Percentiles rank a stretch among this genome's conserved stretches.
Conservation (phyloP, 1,139 yeast genomes). For the Geotrichum siamense region DNA sequence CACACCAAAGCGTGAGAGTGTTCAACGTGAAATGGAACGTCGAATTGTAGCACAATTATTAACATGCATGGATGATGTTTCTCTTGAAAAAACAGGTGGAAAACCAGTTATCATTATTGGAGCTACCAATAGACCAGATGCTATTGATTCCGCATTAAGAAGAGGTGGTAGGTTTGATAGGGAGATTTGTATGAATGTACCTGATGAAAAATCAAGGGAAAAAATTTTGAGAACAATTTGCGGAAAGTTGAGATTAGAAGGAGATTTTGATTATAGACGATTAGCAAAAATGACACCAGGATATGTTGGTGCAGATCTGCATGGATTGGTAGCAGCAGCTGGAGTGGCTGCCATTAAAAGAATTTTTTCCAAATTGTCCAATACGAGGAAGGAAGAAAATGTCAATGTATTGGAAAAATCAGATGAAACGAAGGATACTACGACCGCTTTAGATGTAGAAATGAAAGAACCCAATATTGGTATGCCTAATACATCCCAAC, state of each 20-base stretch:
- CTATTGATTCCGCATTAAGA: conserved; percentile 90
- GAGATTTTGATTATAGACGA: conserved; percentile 60
- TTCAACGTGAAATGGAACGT: conserved; percentile 96
- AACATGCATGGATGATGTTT: conserved; percentile 88
- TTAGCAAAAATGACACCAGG: conserved; percentile 95
- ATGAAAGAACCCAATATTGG: conserved; percentile 10
- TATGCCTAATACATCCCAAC: background rate
- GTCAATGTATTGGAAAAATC: conserved; percentile 21
- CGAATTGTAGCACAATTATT: conserved; percentile 92
- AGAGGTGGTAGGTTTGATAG: conserved; percentile 96
- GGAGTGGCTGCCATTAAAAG: conserved; percentile 93
- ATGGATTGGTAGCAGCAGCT: conserved; percentile 90
- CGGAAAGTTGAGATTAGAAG: conserved; percentile 52
- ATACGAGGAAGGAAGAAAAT: conserved; percentile 19
- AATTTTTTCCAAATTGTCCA: conserved; percentile 44
- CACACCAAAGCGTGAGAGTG: conserved; percentile 97
- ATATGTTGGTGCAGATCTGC: conserved; percentile 94
- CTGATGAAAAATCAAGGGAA: conserved; percentile 76
- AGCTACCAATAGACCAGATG: conserved; percentile 95
- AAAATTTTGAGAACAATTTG: conserved; percentile 74
- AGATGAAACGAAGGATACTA: conserved; percentile 19
- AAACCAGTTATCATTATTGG: conserved; percentile 94
- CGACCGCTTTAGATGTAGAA: conserved; percentile 15
- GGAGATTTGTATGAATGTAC: conserved; percentile 89
- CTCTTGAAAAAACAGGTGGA: conserved; percentile 81